Base-by-base conservation (phyloP, 129 eudicot species). In the Flaveria trinervia region DNA sequence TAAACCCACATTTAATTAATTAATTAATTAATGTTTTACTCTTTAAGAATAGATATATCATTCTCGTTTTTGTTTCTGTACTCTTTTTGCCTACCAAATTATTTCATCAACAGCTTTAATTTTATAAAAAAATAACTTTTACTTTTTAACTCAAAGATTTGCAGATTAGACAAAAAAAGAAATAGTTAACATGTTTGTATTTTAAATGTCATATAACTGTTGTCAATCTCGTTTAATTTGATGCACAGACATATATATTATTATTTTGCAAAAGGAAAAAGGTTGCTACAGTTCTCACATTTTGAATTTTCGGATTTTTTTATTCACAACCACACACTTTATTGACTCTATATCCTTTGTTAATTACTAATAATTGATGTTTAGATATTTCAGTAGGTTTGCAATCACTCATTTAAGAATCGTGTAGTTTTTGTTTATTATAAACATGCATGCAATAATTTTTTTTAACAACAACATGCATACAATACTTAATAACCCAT, bases 11-110 rank as follows among this genome's bases (percentile, higher is more conserved):
- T 20, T 28, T 5, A 14, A 36, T 15, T 28, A 30, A 52, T 54
- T 76, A 50, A 66, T 7, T 74, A 25, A 25, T 26, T 61, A 5
- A 13, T 36, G 44, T 12, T 23, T 43, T 56, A 16, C 74, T 68
- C 44, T 69, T 41, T 12, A 4, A 17, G 1, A 74, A 57, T 59
- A 44, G 15, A 15, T 41, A 2, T n/a, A 74, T 36, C 48, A 33
- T 79, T 62, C 57, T 49, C 44, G 33, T 14, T 79, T 60, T 79
- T 71, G 78, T n/a, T 79, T 79, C 64, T 49, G 73, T 59, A 70
- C 73, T 36, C 72, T 79, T 79, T 71, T 79, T 71, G 57, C 83
- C 73, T 72, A 78, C 54, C 71, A 4, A 74, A 43, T 62, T 46
- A 30, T 71, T 70, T 70, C 65, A 71, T 20, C 16, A 65, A 30